Evolutionary conservation across 345 rosid species (phyloP).

Genomic region (Microcos paniculata): DNA sequence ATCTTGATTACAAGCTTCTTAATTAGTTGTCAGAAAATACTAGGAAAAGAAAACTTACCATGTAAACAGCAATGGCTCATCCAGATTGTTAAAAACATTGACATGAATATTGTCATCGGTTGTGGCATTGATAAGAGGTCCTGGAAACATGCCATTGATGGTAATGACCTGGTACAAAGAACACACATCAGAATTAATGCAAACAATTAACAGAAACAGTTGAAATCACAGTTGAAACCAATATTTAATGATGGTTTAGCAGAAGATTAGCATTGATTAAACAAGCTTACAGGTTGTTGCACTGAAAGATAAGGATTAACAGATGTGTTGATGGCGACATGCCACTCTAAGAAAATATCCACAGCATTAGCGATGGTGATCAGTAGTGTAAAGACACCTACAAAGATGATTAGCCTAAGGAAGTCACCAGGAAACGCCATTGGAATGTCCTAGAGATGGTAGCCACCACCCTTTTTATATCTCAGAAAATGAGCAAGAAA

Average conservation of each 20-base stretch:
- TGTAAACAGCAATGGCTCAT: constrained; percentile 48
- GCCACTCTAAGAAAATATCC: constrained; percentile 35
- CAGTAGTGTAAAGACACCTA: neutral
- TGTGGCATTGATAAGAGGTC: constrained; percentile 53
- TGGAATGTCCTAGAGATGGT: neutral
- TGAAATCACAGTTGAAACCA: neutral
- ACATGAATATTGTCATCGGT: constrained; percentile 39
- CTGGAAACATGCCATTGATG: constrained; percentile 49
- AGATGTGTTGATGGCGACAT: constrained; percentile 22
- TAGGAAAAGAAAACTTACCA: constrained; percentile 26
- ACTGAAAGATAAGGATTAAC: constrained; percentile 2
- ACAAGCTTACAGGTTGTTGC: constrained; percentile 34
- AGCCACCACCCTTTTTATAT: neutral
- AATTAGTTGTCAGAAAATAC: neutral
- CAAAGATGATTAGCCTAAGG: constrained; percentile 5
- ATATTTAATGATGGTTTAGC: neutral
- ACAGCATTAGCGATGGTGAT: constrained; percentile 8
- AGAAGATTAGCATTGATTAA: neutral
- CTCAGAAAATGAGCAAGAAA: neutral
- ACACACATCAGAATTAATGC: neutral
- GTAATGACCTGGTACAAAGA: constrained; percentile 34
- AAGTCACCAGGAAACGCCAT: constrained; percentile 14
- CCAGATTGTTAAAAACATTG: constrained; percentile 46
- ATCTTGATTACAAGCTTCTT: neutral
- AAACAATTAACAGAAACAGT: neutral